Evolutionary conservation across 768 basidiomycete species (phyloP).

Genomic region (Trichaptum fuscoviolaceum): DNA sequence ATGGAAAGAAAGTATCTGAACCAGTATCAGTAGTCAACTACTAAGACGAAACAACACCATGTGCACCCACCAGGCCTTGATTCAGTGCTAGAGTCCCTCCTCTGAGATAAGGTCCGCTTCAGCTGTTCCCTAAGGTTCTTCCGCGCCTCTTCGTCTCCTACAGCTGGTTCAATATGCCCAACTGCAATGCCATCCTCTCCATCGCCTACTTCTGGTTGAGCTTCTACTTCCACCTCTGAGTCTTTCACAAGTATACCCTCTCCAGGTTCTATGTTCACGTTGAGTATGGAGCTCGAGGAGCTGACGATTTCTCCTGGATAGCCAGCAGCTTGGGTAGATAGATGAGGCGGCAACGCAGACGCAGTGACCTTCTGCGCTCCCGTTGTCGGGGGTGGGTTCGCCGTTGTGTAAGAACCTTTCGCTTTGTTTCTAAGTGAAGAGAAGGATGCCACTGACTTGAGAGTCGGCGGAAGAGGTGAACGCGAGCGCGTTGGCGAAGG

Average conservation of each 20-base stretch:
- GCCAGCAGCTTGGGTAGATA: background rate
- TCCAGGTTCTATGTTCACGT: conserved; percentile 49
- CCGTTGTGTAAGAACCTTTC: background rate
- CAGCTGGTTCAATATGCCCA: conserved; percentile 36
- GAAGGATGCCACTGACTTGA: background rate
- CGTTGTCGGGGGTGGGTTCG: background rate
- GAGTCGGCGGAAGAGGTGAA: background rate
- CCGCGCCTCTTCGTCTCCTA: conserved; percentile 53
- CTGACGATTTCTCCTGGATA: conserved; percentile 25
- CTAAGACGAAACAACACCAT: background rate
- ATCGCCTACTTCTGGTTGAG: conserved; percentile 29
- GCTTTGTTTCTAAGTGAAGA: background rate
- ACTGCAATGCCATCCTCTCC: conserved; percentile 48
- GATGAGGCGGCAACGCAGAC: conserved; percentile 1
- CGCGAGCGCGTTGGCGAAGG: background rate
- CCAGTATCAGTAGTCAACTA: background rate
- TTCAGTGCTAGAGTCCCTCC: conserved; percentile 29
- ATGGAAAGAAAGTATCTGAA: background rate
- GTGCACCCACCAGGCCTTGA: background rate
- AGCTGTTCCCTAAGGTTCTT: conserved; percentile 66
- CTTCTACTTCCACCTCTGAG: conserved; percentile 56
- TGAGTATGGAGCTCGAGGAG: conserved; percentile 58
- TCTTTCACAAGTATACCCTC: conserved; percentile 73
- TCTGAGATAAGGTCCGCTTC: conserved; percentile 56
- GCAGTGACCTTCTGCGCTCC: background rate